phyloP scores from a whole-genome alignment of 768 basidiomycete genomes.

The Naganishia vaughanmartiniae region DNA sequence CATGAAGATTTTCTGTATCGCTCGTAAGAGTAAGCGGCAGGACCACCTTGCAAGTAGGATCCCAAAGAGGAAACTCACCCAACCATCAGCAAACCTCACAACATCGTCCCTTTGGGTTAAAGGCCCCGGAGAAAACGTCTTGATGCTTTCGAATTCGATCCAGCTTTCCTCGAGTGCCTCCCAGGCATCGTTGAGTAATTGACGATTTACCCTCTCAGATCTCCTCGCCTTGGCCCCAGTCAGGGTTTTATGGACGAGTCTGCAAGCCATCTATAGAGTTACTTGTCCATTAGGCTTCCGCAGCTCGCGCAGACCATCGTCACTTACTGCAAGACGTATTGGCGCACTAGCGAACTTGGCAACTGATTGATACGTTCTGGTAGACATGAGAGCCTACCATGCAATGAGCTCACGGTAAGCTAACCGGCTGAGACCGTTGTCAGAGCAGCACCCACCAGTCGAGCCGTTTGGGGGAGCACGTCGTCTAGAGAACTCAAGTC shows the following conservation, averaged over 20 bases:
- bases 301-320: not conserved
- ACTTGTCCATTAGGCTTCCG: not conserved
- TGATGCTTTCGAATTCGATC: slow-evolving; percentile 74
- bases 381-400: slow-evolving; percentile 6
- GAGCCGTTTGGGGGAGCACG: slow-evolving; percentile 62
- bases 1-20: slow-evolving; percentile 66
- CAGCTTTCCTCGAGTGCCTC: slow-evolving; percentile 74
- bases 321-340: slow-evolving; percentile 63
- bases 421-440: not conserved
- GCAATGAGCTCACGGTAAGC: not conserved
- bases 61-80: slow-evolving; percentile 61
- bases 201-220: slow-evolving; percentile 62
- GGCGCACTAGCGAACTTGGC: slow-evolving; percentile 60
- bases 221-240: slow-evolving; percentile 75
- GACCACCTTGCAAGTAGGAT: not conserved
- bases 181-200: slow-evolving; percentile 76
- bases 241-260: slow-evolving; percentile 71
- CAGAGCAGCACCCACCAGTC: slow-evolving; percentile 30
- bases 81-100: slow-evolving; percentile 72
- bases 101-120: slow-evolving; percentile 59
- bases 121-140: slow-evolving; percentile 40
- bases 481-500: slow-evolving; percentile 72
- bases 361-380: slow-evolving; percentile 30
- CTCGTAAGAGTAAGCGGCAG: not conserved
- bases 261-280: slow-evolving; percentile 59